Evolutionary conservation across 2,329 filamentous ascomycete genomes (phyloP).

Genomic region (Daldinia sp.): DNA sequence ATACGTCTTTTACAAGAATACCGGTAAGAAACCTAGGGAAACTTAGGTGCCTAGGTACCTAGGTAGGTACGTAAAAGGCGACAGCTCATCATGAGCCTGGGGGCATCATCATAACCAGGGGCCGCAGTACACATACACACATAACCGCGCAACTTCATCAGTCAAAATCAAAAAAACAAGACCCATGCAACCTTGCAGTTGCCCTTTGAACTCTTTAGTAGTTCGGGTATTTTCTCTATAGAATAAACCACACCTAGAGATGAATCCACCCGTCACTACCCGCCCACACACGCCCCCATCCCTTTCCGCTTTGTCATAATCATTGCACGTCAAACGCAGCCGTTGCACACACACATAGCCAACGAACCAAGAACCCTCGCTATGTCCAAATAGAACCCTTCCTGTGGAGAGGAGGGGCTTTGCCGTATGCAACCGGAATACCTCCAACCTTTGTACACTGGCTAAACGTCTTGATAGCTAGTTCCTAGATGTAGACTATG

Average conservation of each 20-base stretch:
- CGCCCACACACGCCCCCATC: not conserved
- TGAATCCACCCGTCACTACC: conserved; percentile 11
- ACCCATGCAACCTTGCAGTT: conserved; percentile 27
- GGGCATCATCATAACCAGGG: not conserved
- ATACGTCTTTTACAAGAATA: not conserved
- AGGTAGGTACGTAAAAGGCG: not conserved
- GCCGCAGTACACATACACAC: conserved; percentile 7
- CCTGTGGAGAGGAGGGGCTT: not conserved
- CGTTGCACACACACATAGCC: conserved; percentile 6
- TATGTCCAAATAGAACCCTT: conserved; percentile 19
- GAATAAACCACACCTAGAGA: conserved; percentile 27
- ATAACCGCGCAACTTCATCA: conserved; percentile 5
- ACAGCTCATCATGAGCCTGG: not conserved
- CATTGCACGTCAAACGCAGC: conserved; percentile 4
- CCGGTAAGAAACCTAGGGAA: not conserved
- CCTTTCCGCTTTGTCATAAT: conserved; percentile 8
- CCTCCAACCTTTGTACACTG: conserved; percentile 2
- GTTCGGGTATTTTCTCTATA: conserved; percentile 42
- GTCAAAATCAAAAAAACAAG: not conserved
- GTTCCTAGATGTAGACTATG: conserved; percentile 3
- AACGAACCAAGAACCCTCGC: not conserved
- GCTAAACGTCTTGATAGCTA: not conserved
- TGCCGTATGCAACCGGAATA: conserved; percentile 3
- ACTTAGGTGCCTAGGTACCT: too few species aligned
- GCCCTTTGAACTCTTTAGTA: conserved; percentile 9